phyloP scores from a whole-genome alignment of 2,329 filamentous ascomycete species.

The Aaosphaeria arxii region DNA sequence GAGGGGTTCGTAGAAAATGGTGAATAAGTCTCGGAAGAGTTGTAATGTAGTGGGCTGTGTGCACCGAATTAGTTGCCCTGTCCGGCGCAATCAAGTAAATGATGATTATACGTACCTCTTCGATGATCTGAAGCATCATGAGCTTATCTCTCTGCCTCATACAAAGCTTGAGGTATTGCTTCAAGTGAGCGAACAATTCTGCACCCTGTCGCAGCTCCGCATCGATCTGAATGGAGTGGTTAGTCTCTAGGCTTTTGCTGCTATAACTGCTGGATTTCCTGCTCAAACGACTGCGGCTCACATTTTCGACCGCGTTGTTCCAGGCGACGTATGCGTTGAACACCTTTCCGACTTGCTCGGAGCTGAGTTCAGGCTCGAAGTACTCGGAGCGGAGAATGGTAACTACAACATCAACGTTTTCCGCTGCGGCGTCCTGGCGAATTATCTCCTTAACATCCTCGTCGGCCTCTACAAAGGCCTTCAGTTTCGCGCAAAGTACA shows the following conservation, averaged over 20 bases:
- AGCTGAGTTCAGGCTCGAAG: constrained; percentile 66
- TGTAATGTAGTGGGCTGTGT: constrained; percentile 80
- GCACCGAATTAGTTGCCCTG: background rate
- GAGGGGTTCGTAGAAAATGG: constrained; percentile 97
- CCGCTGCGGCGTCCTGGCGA: constrained; percentile 67
- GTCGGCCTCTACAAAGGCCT: constrained; percentile 71
- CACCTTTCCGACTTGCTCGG: constrained; percentile 75
- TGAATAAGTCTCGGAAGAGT: constrained; percentile 92
- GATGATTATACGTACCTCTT: constrained; percentile 56
- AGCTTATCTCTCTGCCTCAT: constrained; percentile 90
- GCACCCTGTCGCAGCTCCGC: constrained; percentile 86
- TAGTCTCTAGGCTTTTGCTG: constrained; percentile 21
- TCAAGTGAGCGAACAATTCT: constrained; percentile 88
- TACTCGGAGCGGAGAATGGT: constrained; percentile 77
- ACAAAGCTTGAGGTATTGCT: constrained; percentile 89
- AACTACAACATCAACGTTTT: constrained; percentile 82
- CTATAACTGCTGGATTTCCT: constrained; percentile 33
- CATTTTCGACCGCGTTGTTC: constrained; percentile 88
- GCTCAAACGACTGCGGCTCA: constrained; percentile 29
- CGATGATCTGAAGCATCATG: constrained; percentile 95
- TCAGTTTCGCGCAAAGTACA: constrained; percentile 76
- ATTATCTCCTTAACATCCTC: constrained; percentile 74
- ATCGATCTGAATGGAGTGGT: constrained; percentile 54
- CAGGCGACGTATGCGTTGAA: constrained; percentile 97
- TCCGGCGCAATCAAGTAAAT: background rate